These are phyloP conservation scores for Aspergillus flavus DNA, from an alignment of 2,329 filamentous ascomycete genomes.

Conservation along the genomic window DNA sequence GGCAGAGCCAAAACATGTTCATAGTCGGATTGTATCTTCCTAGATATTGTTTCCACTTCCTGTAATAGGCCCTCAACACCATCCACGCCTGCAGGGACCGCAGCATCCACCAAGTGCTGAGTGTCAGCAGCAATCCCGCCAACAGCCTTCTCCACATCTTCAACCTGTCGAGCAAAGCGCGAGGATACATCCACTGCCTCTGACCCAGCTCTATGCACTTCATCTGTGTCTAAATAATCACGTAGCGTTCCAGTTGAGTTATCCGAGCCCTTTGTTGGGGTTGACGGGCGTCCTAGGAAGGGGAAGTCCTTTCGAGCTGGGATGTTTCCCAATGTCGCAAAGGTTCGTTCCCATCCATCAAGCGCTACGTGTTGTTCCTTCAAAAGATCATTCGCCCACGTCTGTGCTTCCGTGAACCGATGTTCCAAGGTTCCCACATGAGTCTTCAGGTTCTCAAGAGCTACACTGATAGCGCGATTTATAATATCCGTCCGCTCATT, in stretches of 20 bases:
- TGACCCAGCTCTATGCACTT: slow-evolving; percentile 71
- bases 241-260: slow-evolving; percentile 63
- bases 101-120: slow-evolving; percentile 37
- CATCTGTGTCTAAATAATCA: slow-evolving; percentile 75
- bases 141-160: slow-evolving; percentile 63
- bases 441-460: slow-evolving; percentile 70
- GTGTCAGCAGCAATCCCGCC: slow-evolving; percentile 62
- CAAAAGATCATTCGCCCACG: slow-evolving; percentile 48
- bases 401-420: slow-evolving; percentile 49
- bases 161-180: slow-evolving; percentile 62
- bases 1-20: slow-evolving; percentile 72
- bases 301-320: slow-evolving; percentile 48
- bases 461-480: slow-evolving; percentile 77
- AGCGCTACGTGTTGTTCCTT: slow-evolving; percentile 48
- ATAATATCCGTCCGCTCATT: slow-evolving; percentile 55
- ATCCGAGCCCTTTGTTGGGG: slow-evolving; percentile 46
- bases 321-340: slow-evolving; percentile 42
- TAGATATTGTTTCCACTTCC: slow-evolving; percentile 83
- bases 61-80: slow-evolving; percentile 72
- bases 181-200: slow-evolving; percentile 62
- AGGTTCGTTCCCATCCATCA: slow-evolving; percentile 46
- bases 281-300: slow-evolving; percentile 43
- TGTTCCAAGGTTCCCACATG: slow-evolving; percentile 50
- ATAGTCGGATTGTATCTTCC: slow-evolving; percentile 85
- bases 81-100: slow-evolving; percentile 58